These are phyloP conservation scores for Apiospora arundinis DNA, from an alignment of 2,329 filamentous ascomycete species.

Conservation along the genomic window DNA sequence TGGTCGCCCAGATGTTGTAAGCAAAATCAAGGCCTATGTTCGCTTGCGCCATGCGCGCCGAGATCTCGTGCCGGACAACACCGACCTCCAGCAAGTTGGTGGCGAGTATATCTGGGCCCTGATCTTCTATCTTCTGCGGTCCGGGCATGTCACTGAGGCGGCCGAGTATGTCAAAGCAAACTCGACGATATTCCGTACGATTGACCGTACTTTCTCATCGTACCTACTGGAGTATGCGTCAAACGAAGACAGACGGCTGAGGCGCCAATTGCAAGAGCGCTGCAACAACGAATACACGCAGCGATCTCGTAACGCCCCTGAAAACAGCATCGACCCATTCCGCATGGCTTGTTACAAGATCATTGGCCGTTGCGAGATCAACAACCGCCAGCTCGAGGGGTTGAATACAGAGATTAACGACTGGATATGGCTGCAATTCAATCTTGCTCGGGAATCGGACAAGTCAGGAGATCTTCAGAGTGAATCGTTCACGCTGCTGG, in stretches of 20 bases:
- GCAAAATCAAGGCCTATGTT: conserved; percentile 92
- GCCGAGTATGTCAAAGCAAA: conserved; percentile 84
- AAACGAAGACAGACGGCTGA: conserved; percentile 77
- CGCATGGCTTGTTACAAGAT: conserved; percentile 98
- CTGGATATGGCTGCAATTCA: conserved; percentile 77
- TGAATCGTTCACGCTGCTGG: conserved; percentile 68
- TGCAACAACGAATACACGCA: conserved; percentile 92
- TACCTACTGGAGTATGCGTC: conserved; percentile 87
- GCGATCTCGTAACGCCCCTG: conserved; percentile 80
- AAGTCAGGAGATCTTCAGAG: conserved; percentile 68
- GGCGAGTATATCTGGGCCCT: conserved; percentile 93
- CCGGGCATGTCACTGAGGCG: conserved; percentile 84
- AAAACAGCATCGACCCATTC: conserved; percentile 91
- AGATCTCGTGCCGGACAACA: conserved; percentile 82
- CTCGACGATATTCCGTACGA: conserved; percentile 80
- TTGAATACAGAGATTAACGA: conserved; percentile 71
- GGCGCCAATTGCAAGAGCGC: conserved; percentile 80
- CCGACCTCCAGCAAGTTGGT: conserved; percentile 78
- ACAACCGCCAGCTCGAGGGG: conserved; percentile 67
- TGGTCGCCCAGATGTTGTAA: conserved; percentile 84
- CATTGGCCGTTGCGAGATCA: conserved; percentile 78
- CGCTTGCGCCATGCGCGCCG: conserved; percentile 80
- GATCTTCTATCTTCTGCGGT: conserved; percentile 88
- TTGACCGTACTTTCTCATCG: conserved; percentile 87
- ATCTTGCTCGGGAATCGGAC: conserved; percentile 70